These are phyloP conservation scores for Raddia guianensis DNA, from an alignment of 176 grass and related monocot species.

Conservation along the genomic window DNA sequence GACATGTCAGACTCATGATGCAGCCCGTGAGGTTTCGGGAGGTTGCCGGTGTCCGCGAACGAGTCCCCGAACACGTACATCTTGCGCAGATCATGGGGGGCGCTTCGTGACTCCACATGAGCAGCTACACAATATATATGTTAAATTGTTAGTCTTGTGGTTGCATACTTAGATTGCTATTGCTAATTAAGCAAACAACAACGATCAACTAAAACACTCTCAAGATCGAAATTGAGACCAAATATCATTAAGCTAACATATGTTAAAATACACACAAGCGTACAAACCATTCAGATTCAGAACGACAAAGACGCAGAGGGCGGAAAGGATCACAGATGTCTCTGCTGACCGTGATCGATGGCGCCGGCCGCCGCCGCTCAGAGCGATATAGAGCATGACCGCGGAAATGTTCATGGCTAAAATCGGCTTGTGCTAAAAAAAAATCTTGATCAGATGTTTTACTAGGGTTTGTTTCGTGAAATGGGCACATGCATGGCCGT, in stretches of 20 bases:
- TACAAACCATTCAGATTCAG: constrained; percentile 15
- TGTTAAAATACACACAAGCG: no score
- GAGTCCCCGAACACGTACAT: constrained; percentile 47
- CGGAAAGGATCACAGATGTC: neutral
- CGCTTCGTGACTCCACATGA: neutral
- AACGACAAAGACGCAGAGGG: neutral
- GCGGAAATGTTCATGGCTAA: neutral
- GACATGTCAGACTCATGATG: neutral
- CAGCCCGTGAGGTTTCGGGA: neutral
- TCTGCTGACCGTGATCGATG: no score
- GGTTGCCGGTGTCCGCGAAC: constrained; percentile 46
- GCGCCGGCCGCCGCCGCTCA: no score
- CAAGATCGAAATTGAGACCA: neutral
- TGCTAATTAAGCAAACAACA: neutral
- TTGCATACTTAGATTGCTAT: no score
- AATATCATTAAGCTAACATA: no score
- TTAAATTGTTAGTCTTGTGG: no score
- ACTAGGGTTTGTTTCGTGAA: neutral
- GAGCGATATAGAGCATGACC: no score
- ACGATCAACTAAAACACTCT: neutral
- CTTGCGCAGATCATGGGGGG: neutral
- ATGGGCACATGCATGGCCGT: neutral
- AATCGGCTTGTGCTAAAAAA: neutral
- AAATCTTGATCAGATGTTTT: no score
- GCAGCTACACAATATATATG: neutral